These are phyloP conservation scores for Schizonepeta tenuifolia DNA, from an alignment of 257 asterid species.

Conservation along the genomic window DNA sequence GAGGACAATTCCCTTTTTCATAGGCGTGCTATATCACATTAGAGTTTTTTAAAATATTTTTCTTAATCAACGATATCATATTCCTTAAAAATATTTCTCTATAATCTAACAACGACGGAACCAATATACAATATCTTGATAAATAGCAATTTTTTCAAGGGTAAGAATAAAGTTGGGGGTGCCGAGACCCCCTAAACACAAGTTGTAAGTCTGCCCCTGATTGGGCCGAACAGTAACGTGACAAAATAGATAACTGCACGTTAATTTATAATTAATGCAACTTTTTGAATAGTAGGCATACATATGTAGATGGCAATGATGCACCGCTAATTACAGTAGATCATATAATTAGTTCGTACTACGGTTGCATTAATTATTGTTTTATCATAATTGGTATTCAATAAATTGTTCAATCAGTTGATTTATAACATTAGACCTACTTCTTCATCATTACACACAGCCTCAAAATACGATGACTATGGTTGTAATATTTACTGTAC, in stretches of 20 bases:
- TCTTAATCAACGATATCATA: too few relatives aligned
- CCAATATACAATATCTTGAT: too few relatives aligned
- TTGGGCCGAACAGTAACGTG: too few relatives aligned
- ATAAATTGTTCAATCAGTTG: conserved; percentile 5
- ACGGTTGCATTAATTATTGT: conserved; percentile 11
- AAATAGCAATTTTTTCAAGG: too few relatives aligned
- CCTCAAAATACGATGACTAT: not conserved
- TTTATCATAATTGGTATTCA: not conserved
- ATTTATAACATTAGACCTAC: conserved; percentile 17
- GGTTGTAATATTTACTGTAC: conserved; percentile 24
- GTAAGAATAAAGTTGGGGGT: too few relatives aligned
- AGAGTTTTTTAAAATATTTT: too few relatives aligned
- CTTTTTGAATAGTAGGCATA: not conserved
- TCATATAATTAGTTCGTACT: not conserved
- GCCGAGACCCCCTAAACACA: too few relatives aligned
- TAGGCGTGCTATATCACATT: too few relatives aligned
- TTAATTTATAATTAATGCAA: not conserved
- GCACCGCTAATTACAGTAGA: conserved; percentile 34
- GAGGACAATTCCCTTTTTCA: too few relatives aligned
- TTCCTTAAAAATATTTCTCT: too few relatives aligned
- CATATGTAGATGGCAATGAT: conserved; percentile 27
- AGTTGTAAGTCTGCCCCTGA: too few relatives aligned
- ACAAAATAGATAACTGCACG: not conserved
- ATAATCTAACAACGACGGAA: too few relatives aligned
- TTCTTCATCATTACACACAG: conserved; percentile 10